phyloP scores from a whole-genome alignment of 2,329 filamentous ascomycete genomes.

The Sordariomycetes sp. region DNA sequence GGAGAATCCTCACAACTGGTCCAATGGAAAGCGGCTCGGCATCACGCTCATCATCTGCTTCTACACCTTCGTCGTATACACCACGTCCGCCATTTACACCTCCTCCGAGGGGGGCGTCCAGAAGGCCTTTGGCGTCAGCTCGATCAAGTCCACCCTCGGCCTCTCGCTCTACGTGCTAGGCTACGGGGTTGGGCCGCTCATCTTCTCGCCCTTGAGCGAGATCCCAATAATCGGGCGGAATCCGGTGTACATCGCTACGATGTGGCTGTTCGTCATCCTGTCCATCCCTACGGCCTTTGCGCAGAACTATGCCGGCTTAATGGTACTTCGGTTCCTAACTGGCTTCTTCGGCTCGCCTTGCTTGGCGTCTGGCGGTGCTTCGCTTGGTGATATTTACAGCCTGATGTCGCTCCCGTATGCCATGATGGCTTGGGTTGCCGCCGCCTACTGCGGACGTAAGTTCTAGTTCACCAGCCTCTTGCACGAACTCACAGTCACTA shows the following conservation, averaged over 20 bases:
- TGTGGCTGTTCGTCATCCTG: constrained; percentile 59
- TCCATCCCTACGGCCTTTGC: constrained; percentile 55
- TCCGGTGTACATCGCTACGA: constrained; percentile 57
- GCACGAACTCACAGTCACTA: constrained; percentile 32
- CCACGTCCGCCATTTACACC: constrained; percentile 36
- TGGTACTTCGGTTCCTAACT: constrained; percentile 55
- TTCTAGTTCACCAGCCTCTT: constrained; percentile 11
- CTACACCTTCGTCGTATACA: constrained; percentile 54
- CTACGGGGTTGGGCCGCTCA: constrained; percentile 53
- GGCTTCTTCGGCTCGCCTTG: constrained; percentile 60
- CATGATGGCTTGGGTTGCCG: constrained; percentile 49
- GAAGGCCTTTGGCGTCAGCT: constrained; percentile 40
- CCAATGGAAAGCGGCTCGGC: constrained; percentile 27
- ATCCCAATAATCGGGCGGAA: constrained; percentile 59
- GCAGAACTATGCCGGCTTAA: constrained; percentile 52
- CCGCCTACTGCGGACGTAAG: constrained; percentile 37
- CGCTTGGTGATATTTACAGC: constrained; percentile 43
- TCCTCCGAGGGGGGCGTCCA: constrained; percentile 37
- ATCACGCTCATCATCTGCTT: constrained; percentile 37
- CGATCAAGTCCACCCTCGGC: constrained; percentile 43
- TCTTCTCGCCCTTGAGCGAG: constrained; percentile 60
- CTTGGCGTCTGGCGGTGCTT: constrained; percentile 49
- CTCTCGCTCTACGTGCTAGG: constrained; percentile 56
- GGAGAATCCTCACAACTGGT: constrained; percentile 49
- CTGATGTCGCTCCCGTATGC: constrained; percentile 47